Percentiles rank a stretch among this genome's conserved stretches.
These are phyloP conservation scores for Strobilomyces echinocephalus DNA, from an alignment of 768 basidiomycete genomes.

Conservation along the genomic window DNA sequence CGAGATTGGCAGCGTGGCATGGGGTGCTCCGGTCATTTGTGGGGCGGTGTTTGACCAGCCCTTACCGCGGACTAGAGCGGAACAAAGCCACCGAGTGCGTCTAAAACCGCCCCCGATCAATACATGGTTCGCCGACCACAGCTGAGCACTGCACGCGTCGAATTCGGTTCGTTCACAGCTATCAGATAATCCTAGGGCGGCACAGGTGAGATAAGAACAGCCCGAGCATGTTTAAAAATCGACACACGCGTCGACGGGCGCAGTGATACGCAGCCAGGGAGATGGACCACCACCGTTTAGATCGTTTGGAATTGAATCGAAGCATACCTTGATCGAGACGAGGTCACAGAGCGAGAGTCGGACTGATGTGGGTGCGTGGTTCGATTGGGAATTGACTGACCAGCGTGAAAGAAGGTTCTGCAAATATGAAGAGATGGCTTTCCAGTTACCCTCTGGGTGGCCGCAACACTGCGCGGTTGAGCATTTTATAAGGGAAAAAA, in stretches of 20 bases:
- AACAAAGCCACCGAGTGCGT: constrained; percentile 13
- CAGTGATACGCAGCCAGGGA: constrained; percentile 21
- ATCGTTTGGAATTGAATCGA: constrained; percentile 7
- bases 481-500: background rate
- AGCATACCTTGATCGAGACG: constrained; percentile 16
- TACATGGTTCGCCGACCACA: constrained; percentile 26
- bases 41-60: constrained; percentile 23
- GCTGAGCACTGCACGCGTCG: constrained; percentile 18
- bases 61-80: constrained; percentile 18
- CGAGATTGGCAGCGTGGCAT: constrained; percentile 6
- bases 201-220: constrained; percentile 10
- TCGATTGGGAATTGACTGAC: constrained; percentile 5
- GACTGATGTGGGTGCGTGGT: constrained; percentile 17
- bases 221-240: background rate
- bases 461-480: background rate
- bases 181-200: constrained; percentile 18
- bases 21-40: constrained; percentile 5
- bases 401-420: constrained; percentile 7
- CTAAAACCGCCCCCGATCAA: constrained; percentile 25
- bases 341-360: constrained; percentile 14
- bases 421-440: background rate
- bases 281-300: background rate
- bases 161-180: constrained; percentile 1
- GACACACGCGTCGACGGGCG: constrained; percentile 9
- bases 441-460: background rate